Evolutionary conservation across 768 basidiomycete genomes (phyloP), one percentile per base, ranked within the genome.

Genomic region (Saitozyma podzolica): DNA sequence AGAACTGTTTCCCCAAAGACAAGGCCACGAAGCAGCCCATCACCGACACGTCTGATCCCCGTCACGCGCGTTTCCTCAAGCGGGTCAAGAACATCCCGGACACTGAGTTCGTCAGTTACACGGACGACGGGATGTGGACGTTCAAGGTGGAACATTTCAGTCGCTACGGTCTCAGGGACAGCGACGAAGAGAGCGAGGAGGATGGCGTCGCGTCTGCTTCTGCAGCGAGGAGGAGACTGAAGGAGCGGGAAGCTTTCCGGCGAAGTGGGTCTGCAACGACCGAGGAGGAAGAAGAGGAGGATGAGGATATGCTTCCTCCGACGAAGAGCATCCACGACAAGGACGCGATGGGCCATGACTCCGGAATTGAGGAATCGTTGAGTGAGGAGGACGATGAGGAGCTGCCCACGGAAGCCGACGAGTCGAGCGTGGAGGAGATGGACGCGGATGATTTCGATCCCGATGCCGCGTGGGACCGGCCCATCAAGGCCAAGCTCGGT

Each of bases 141-240:
- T 98, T 99, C 81, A 86, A 84, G 40, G 96, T 98, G 65, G 88
- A 92, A 75, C 92, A 95, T 82, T 99, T 97, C 83, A 80, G 78
- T 42, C 60, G 66, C 47, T 80, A 80, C 54, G 80, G 80, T 37
- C 58, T 78, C 17, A 58, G 58, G 37, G 74, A 72, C 10, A 65
- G 66, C 16, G 73, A 76, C 14, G 76, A 76, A 14, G 69, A 66
- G 47, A 62, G 59, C 11, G 42, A 62, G 51, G 54, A 50, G 16
- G 45, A 61, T 17, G 45, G 13, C 45, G 45, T 47, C 45, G 45
- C 45, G 11, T 11, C 45, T 13, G 17, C 50, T 47, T 29, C 13
- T 16, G 49, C 29, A 29, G 29, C 29, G 29, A 57, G 50, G 51
- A 20, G 47, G 55, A 53, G 40, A 40, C 13, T 29, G 17, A 47